Evolutionary conservation across 768 basidiomycete genomes (phyloP).

Genomic region (Rossbeevera mucosa): DNA sequence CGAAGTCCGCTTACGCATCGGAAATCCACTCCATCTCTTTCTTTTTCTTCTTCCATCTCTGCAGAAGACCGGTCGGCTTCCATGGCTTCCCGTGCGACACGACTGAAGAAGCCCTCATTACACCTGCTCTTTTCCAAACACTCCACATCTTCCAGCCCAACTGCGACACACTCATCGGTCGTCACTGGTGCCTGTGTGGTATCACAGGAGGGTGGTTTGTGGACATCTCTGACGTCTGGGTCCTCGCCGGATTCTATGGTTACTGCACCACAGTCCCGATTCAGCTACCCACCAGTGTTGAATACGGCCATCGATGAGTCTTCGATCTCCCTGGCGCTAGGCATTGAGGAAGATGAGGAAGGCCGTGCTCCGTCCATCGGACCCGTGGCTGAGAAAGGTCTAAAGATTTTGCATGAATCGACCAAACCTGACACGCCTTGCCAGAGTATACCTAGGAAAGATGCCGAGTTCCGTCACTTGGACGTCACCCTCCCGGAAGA

Average conservation of each 20-base stretch:
- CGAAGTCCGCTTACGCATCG: constrained; percentile 31
- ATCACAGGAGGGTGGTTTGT: constrained; percentile 17
- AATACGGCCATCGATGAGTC: constrained; percentile 61
- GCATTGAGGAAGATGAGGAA: constrained; percentile 29
- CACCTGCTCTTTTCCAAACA: constrained; percentile 65
- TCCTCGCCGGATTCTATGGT: constrained; percentile 44
- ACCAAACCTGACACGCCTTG: constrained; percentile 4
- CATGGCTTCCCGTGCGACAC: constrained; percentile 29
- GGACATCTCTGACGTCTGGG: constrained; percentile 28
- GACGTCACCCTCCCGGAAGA: constrained; percentile 31
- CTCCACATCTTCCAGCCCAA: constrained; percentile 45
- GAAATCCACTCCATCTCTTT: constrained; percentile 34
- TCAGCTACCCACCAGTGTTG: constrained; percentile 51
- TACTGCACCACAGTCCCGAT: constrained; percentile 51
- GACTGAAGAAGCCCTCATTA: constrained; percentile 64
- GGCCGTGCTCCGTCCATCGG: constrained; percentile 7
- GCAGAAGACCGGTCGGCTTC: constrained; percentile 36
- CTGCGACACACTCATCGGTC: constrained; percentile 26
- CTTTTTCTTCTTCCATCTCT: constrained; percentile 30
- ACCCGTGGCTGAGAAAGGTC: constrained; percentile 10
- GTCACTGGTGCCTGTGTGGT: constrained; percentile 6
- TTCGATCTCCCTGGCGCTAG: constrained; percentile 37
- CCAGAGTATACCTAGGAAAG: constrained; percentile 19
- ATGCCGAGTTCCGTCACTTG: constrained; percentile 25
- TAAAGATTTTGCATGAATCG: constrained; percentile 17